These are phyloP conservation scores for Purpureocillium takamizusanense DNA, from an alignment of 2,329 filamentous ascomycete species.

Conservation along the genomic window DNA sequence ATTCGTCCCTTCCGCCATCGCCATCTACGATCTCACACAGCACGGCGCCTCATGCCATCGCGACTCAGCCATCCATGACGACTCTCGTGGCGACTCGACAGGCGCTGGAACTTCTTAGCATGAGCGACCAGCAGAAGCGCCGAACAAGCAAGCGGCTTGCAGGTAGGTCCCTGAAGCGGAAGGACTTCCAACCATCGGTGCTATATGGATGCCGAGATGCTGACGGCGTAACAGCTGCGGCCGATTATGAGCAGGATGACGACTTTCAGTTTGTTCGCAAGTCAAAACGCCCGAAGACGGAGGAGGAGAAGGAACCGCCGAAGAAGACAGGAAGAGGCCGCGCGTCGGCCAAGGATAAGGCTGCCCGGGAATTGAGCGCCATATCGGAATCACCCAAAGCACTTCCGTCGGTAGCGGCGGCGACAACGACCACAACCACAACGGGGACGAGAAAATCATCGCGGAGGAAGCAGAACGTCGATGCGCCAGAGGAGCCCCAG, in stretches of 20 bases:
- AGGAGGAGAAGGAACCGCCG: constrained; percentile 33
- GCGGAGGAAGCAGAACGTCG: constrained; percentile 30
- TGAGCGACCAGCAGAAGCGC: constrained; percentile 55
- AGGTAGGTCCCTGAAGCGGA: constrained; percentile 33
- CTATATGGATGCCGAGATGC: constrained; percentile 4
- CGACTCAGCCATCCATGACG: constrained; percentile 54
- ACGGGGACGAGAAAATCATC: constrained; percentile 20
- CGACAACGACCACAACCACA: constrained; percentile 9
- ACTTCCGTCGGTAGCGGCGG: background rate
- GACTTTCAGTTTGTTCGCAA: constrained; percentile 68
- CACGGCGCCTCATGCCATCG: constrained; percentile 5
- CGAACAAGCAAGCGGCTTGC: constrained; percentile 57
- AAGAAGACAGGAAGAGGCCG: constrained; percentile 29
- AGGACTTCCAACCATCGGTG: background rate
- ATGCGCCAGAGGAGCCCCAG: constrained; percentile 26
- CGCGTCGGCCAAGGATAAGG: constrained; percentile 20
- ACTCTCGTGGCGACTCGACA: constrained; percentile 55
- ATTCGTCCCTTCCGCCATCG: too few relatives aligned
- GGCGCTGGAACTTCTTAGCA: constrained; percentile 59
- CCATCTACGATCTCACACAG: background rate
- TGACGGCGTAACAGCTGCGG: constrained; percentile 21
- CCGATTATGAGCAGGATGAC: constrained; percentile 61
- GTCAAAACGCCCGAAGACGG: constrained; percentile 55
- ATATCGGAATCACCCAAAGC: background rate
- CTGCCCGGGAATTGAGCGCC: constrained; percentile 8